These are phyloP conservation scores for Penicillium manginii DNA, from an alignment of 495 filamentous ascomycete species.

Conservation along the genomic window DNA sequence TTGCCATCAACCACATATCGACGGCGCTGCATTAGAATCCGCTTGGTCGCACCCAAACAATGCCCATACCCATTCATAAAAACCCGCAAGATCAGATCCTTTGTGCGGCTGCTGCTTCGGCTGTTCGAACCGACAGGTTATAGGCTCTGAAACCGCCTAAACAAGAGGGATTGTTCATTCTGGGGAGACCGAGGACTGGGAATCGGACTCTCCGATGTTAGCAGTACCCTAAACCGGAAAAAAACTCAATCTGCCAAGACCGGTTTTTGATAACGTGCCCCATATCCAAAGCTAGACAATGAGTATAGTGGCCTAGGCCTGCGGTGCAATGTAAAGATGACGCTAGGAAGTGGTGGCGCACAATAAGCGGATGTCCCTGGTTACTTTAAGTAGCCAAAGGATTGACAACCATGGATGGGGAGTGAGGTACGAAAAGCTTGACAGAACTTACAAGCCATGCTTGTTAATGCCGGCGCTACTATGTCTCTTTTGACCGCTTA, in stretches of 20 bases:
- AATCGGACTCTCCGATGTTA: not conserved
- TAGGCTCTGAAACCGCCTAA: constrained; percentile 14
- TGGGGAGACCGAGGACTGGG: not conserved
- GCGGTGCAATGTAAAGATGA: constrained; percentile 30
- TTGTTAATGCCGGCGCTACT: not conserved
- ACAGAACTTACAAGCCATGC: constrained; percentile 11
- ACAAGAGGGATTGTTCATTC: constrained; percentile 4
- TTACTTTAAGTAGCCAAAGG: constrained; percentile 9
- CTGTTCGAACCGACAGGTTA: constrained; percentile 26
- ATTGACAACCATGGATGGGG: constrained; percentile 15
- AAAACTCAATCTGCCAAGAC: not conserved
- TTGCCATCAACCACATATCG: constrained; percentile 25
- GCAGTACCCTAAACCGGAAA: not conserved
- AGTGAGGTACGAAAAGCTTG: constrained; percentile 26
- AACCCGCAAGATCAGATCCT: constrained; percentile 13
- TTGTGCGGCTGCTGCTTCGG: constrained; percentile 16
- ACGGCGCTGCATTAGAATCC: constrained; percentile 18
- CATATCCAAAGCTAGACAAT: not conserved
- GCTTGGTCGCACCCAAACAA: constrained; percentile 10
- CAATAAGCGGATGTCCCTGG: constrained; percentile 20
- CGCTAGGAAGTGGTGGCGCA: constrained; percentile 28
- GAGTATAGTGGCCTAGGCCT: constrained; percentile 23
- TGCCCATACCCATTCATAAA: constrained; percentile 17
- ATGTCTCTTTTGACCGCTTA: not conserved
- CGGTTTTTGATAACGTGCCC: not conserved